Percentiles rank a stretch among this genome's conserved stretches.
These are phyloP conservation scores for Acarospora socialis DNA, from an alignment of 2,329 filamentous ascomycete species.

Conservation along the genomic window DNA sequence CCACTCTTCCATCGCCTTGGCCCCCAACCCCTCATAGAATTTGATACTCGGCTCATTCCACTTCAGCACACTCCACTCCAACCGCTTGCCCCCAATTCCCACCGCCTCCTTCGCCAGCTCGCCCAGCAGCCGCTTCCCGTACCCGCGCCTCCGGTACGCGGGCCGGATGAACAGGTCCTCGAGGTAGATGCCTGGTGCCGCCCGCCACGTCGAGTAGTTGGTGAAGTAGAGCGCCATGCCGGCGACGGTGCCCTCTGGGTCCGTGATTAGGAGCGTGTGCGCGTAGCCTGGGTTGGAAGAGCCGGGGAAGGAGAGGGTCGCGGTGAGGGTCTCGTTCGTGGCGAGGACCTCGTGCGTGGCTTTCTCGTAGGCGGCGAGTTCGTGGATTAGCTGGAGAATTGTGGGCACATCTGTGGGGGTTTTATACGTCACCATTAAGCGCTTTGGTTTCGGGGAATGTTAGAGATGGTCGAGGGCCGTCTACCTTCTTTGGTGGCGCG, in stretches of 20 bases:
- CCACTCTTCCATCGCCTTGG: conserved; percentile 33
- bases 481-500: conserved; percentile 28
- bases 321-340: conserved; percentile 55
- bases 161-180: conserved; percentile 81
- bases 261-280: conserved; percentile 54
- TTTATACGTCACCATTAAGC: too few relatives aligned
- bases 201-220: conserved; percentile 89
- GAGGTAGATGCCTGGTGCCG: conserved; percentile 77
- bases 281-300: conserved; percentile 45
- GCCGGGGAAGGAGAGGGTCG: conserved; percentile 65
- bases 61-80: conserved; percentile 86
- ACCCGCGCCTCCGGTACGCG: conserved; percentile 57
- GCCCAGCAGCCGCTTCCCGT: conserved; percentile 61
- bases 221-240: conserved; percentile 89
- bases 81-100: conserved; percentile 53
- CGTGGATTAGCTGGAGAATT: conserved; percentile 72
- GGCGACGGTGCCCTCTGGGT: conserved; percentile 32
- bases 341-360: conserved; percentile 61
- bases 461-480: conserved; percentile 5
- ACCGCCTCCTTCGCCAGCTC: conserved; percentile 67
- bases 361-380: conserved; percentile 79
- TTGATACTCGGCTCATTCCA: conserved; percentile 86
- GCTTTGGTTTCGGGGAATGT: neutral
- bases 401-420: conserved; percentile 51
- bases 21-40: conserved; percentile 52